Evolutionary conservation across 371 early-diverging fungal species (phyloP), one percentile per base, ranked within the genome.

Genomic region (Haplosporangium sp.): DNA sequence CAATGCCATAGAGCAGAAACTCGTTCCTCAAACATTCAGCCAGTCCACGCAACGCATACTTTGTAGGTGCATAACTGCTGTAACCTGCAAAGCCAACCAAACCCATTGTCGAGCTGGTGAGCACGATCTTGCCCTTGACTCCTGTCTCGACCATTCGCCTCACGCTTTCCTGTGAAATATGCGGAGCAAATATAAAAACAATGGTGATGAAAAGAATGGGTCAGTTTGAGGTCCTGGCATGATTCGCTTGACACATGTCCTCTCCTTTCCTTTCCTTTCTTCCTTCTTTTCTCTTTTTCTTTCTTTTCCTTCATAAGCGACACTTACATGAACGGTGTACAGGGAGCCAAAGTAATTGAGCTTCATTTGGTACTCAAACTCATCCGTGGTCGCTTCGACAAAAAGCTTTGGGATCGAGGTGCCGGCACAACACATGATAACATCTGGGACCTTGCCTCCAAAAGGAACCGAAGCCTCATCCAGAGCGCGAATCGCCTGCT

Each of bases 281-380:
- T 29, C 4, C 4, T 29, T 29, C 4, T 29, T 29, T 29, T 29
- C 4, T 29, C 4, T 29, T 29, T 29, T 4, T 4, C 29, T 29
- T 29, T 29, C 29, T 29, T 29, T 29, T 29, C 29, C 29, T 29
- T 50, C 14, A 18, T n/a, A 50, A 13, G 46, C 14, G 13, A 38
- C 8, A 57, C 83, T 82, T 86, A 89, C 89, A 72, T 95, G 95
- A 57, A 91, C 86, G 21, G 90, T 87, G 65, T 92, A 92, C 14
- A 92, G 73, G 43, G 93, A 86, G 6, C 95, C 95, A 37, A 94
- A 84, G 81, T 94, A 98, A 74, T 98, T 98, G 47, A 94, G 73
- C 9, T 86, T 75, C 80, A 91, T 94, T 13, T 82, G 70, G 23
- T 75, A 62, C 53, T 92, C 86, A 73, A 94, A 88, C 5, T 90